phyloP scores from a whole-genome alignment of 805 yeast species.

The Candida taoyuanica region DNA sequence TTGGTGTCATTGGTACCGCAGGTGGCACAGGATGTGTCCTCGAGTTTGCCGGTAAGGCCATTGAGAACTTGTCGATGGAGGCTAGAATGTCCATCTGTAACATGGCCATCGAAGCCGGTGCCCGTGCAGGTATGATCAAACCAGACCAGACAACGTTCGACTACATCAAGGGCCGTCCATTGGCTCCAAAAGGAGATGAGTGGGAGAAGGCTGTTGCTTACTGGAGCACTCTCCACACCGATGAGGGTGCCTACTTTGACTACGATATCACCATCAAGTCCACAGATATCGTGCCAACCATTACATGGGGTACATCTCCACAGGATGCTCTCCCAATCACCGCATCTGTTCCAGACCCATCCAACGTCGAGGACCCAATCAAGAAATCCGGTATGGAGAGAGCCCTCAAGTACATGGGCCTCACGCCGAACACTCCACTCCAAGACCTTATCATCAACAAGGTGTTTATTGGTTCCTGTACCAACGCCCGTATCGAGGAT shows the following conservation, averaged over 20 bases:
- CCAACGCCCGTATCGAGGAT: constrained; percentile 96
- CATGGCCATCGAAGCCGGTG: constrained; percentile 99
- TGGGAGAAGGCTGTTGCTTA: constrained; percentile 92
- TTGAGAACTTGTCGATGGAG: constrained; percentile 86
- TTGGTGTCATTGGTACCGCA: constrained; percentile 97
- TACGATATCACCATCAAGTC: constrained; percentile 77
- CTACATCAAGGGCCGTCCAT: constrained; percentile 88
- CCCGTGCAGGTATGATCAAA: constrained; percentile 98
- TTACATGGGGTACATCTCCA: constrained; percentile 99
- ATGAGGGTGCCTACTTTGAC: constrained; percentile 88
- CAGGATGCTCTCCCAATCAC: constrained; percentile 97
- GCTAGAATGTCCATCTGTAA: constrained; percentile 99
- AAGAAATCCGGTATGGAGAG: constrained; percentile 83
- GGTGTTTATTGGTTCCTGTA: constrained; percentile 97
- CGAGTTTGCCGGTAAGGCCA: constrained; percentile 95
- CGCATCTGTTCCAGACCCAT: constrained; percentile 87
- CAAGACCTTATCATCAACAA: constrained; percentile 77
- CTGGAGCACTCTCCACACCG: constrained; percentile 87
- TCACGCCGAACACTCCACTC: constrained; percentile 76
- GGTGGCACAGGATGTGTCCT: constrained; percentile 98
- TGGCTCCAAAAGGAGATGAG: constrained; percentile 89
- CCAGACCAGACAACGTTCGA: constrained; percentile 89
- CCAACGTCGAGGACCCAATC: constrained; percentile 64
- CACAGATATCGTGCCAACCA: constrained; percentile 86
- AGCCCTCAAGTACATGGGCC: constrained; percentile 90